phyloP scores from a whole-genome alignment of 2,329 filamentous ascomycete species.

The Neophaeococcomyces aloes region DNA sequence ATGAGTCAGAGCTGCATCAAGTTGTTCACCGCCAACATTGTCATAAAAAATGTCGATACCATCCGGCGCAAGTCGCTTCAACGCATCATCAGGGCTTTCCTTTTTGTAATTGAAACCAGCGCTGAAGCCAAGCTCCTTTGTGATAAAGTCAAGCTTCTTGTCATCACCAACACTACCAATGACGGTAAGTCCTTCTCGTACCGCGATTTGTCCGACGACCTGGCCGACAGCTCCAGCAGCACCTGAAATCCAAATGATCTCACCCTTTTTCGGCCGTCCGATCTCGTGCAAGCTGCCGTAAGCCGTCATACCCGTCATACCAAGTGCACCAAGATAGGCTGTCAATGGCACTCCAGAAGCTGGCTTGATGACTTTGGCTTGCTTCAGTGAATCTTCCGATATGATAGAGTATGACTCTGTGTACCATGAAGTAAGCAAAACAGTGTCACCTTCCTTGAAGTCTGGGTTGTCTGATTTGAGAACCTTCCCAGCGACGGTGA shows the following conservation, averaged over 20 bases:
- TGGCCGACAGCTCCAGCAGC: conserved; percentile 66
- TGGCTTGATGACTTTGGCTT: conserved; percentile 35
- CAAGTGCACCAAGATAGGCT: conserved; percentile 55
- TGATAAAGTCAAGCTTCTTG: conserved; percentile 60
- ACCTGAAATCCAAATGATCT: conserved; percentile 63
- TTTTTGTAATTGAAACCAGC: conserved; percentile 70
- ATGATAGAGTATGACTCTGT: conserved; percentile 58
- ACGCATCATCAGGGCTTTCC: conserved; percentile 51
- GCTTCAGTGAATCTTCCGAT: conserved; percentile 28
- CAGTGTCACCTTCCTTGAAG: conserved; percentile 52
- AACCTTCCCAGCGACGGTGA: conserved; percentile 51
- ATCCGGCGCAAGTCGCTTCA: conserved; percentile 55
- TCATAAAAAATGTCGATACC: conserved; percentile 67
- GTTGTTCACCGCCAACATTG: conserved; percentile 58
- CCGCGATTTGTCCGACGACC: conserved; percentile 63
- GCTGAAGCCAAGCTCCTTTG: conserved; percentile 53
- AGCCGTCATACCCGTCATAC: conserved; percentile 60
- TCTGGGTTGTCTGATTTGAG: conserved; percentile 51
- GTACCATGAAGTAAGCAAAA: conserved; percentile 12
- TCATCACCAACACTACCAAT: conserved; percentile 63
- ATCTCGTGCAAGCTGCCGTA: conserved; percentile 58
- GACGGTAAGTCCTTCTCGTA: conserved; percentile 56
- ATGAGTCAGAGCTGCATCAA: conserved; percentile 49
- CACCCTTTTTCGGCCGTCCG: conserved; percentile 55
- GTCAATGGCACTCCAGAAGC: conserved; percentile 46